Evolutionary conservation across 257 asterid genomes (phyloP), one percentile per base, ranked within the genome.

Genomic region (Linderniella brevidens): DNA sequence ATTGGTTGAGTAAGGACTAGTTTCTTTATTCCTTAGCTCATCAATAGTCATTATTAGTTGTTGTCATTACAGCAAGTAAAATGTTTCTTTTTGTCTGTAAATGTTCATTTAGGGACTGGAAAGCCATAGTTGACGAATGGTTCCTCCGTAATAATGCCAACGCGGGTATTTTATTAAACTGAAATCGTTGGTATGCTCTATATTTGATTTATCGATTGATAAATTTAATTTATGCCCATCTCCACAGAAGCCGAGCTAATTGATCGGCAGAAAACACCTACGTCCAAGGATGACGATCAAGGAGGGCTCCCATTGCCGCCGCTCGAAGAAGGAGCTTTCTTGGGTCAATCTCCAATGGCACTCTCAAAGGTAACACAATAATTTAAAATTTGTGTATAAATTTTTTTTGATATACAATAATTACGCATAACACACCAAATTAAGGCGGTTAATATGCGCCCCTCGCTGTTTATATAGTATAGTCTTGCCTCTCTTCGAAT

Each of bases 231-330:
- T 19, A 45, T 2, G 12, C 42, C 40, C 62, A 37, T 35, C 53
- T 62, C 49, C 61, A 64, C 69, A 52, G 92, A 68, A 61, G 68
- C 69, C 48, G 76, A 75, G 20, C 66, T 85, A 1, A 92, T 84
- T 48, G 76, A 92, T 35, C 70, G 58, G 47, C 80, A 83, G 70
- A 69, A 77, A 8, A 72, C 90, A 18, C 66, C 50, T 40, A 58
- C 68, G 50, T 75, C 32, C 32, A 25, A 25, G 4, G 32, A 25
- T 6, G 32, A 80, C 43, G 82, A 80, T 38, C 95, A 88, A 55
- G 95, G 72, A 59, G 97, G 97, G 13, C 81, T 87, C 7, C 97
- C 97, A 43, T 87, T 93, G 64, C 97, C 97, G 11, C 97, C 97
- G 14, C 65, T 87, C n/a, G 97, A 87, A 39, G 95, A 75, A 60